Evolutionary conservation across 192 early-diverging fungal species (phyloP).

Genomic region (Podila verticillata): DNA sequence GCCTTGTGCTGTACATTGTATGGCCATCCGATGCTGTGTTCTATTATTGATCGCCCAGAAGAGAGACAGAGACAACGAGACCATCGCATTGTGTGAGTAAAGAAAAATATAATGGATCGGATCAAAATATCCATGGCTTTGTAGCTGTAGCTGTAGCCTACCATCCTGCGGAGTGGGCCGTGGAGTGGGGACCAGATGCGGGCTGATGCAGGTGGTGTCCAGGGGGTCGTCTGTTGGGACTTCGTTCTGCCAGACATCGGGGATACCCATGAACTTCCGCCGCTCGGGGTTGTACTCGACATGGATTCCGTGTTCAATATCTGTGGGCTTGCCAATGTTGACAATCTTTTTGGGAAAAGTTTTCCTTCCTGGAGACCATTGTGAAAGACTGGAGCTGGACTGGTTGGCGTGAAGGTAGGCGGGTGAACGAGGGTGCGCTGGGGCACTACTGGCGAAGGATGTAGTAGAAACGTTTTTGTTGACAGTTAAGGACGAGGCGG

Average conservation of each 20-base stretch:
- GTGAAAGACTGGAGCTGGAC: slow-evolving; percentile 32
- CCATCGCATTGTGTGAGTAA: background rate
- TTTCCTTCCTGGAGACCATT: slow-evolving; percentile 47
- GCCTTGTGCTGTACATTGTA: slow-evolving; percentile 63
- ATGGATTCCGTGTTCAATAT: slow-evolving; percentile 67
- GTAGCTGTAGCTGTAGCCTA: background rate
- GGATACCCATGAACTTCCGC: slow-evolving; percentile 66
- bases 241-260: slow-evolving; percentile 65
- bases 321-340: slow-evolving; percentile 63
- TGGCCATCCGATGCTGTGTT: slow-evolving; percentile 58
- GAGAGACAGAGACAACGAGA: background rate
- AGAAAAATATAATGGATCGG: background rate
- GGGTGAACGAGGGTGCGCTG: slow-evolving; percentile 21
- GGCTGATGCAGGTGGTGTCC: slow-evolving; percentile 63
- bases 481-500: slow-evolving; percentile 32
- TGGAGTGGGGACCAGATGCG: slow-evolving; percentile 60
- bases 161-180: background rate
- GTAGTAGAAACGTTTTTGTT: slow-evolving; percentile 40
- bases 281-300: slow-evolving; percentile 61
- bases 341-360: slow-evolving; percentile 54
- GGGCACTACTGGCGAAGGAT: slow-evolving; percentile 39
- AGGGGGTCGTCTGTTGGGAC: slow-evolving; percentile 63
- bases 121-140: background rate
- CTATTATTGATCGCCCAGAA: background rate
- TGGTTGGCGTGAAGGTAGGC: slow-evolving; percentile 44